phyloP scores from a whole-genome alignment of 441 rosid species.

The Francoa sonchifolia region DNA sequence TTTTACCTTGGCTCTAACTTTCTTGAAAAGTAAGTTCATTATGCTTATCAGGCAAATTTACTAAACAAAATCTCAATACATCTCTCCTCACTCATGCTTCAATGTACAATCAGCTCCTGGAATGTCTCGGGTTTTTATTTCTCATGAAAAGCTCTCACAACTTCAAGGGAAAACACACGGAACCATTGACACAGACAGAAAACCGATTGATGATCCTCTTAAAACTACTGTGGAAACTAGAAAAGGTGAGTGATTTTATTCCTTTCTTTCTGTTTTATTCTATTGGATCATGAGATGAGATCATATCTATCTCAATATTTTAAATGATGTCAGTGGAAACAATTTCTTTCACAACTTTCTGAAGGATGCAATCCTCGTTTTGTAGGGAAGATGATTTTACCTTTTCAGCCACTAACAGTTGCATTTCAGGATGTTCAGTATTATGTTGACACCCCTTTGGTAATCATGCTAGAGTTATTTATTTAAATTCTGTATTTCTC shows the following conservation, averaged over 20 bases:
- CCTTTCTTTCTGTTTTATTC: no score
- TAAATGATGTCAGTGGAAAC: no score
- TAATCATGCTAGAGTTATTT: slow-evolving; percentile 16
- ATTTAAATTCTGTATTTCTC: no score
- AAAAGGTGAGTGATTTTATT: slow-evolving; percentile 8
- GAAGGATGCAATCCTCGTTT: neutral
- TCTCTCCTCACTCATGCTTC: slow-evolving; percentile 3
- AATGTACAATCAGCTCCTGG: slow-evolving; percentile 38
- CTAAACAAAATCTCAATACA: neutral
- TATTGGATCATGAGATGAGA: no score
- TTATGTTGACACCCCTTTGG: slow-evolving; percentile 49
- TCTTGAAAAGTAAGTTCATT: slow-evolving; percentile 30
- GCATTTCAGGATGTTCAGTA: slow-evolving; percentile 52
- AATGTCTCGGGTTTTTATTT: slow-evolving; percentile 33
- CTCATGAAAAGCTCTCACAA: slow-evolving; percentile 25
- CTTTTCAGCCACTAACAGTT: slow-evolving; percentile 19
- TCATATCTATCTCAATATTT: no score
- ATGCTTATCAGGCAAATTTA: neutral
- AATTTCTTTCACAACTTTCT: neutral
- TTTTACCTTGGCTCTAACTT: slow-evolving; percentile 44
- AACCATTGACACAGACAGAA: neutral
- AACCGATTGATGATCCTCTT: slow-evolving; percentile 3
- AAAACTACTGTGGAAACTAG: slow-evolving; percentile 7
- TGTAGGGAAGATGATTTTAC: slow-evolving; percentile 21
- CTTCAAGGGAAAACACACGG: slow-evolving; percentile 12